Evolutionary conservation across 805 yeast genomes (phyloP).

Genomic region (Metschnikowia santaceciliae): DNA sequence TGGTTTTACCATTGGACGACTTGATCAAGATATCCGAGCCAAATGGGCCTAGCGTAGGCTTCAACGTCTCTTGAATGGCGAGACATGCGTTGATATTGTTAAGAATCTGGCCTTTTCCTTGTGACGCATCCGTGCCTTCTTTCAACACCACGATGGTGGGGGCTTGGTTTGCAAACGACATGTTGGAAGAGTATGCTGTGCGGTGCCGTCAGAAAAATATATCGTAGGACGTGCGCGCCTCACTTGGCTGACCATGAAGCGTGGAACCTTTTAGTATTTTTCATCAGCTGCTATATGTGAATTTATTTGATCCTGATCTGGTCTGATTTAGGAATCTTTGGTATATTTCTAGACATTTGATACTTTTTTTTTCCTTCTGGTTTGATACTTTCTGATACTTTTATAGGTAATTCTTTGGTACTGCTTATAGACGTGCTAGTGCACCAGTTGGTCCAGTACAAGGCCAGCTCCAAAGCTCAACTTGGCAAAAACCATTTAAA

Average conservation of each 20-base stretch:
- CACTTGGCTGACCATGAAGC: neutral
- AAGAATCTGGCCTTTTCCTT: conserved; percentile 93
- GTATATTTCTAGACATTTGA: no score
- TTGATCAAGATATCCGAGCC: conserved; percentile 95
- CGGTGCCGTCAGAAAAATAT: conserved; percentile 6
- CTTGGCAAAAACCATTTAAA: no score
- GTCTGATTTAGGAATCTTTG: no score
- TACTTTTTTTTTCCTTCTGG: no score
- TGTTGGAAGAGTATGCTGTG: conserved; percentile 22
- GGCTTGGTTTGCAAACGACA: conserved; percentile 90
- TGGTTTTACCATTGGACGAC: conserved; percentile 75
- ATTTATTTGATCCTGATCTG: no score
- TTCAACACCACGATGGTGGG: conserved; percentile 98
- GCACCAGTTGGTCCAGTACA: no score
- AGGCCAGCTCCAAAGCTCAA: no score
- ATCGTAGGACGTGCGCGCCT: neutral
- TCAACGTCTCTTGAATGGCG: conserved; percentile 93
- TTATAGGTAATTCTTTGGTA: no score
- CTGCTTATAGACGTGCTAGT: no score
- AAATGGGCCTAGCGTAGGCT: conserved; percentile 93
- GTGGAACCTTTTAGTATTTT: neutral
- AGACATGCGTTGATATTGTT: conserved; percentile 95
- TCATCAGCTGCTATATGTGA: no score
- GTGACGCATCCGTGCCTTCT: conserved; percentile 97
- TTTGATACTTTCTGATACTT: no score